Evolutionary conservation across 2,329 filamentous ascomycete genomes (phyloP), one percentile per base, ranked within the genome.

Genomic region (Didymella segeticola): DNA sequence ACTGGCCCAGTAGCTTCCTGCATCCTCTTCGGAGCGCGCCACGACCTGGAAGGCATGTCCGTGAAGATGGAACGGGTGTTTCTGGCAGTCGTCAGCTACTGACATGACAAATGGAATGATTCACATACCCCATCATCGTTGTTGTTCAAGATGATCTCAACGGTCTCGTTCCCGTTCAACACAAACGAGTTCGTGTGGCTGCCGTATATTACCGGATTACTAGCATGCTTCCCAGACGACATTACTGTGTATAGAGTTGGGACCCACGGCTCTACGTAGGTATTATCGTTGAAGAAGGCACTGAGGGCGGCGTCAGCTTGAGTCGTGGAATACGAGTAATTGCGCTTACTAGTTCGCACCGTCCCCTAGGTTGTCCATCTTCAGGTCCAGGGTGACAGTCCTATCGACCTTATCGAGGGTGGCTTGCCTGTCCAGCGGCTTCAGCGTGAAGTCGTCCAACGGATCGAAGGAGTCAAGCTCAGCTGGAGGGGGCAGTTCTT

Each of bases 231-330:
- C 20, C 78, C 76, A 45, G 83, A 82, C 5, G 83, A 85, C 12
- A 95, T 78, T 1, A 82, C 90, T 0, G 88, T 90, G 78, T 91
- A 95, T 0, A 96, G 80, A 0, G 87, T 86, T 0, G 91, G 91
- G 0, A 95, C 90, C 70, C 89, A 89, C 39, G 89, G 90, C 0
- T 75, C 50, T 2, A 83, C 82, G 72, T 92, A 96, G 25, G 89
- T 90, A 59, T 89, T 84, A 72, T 89, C 86, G 78, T 93, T 92
- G 72, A 80, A 78, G 63, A 78, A 79, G 12, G 78, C 77, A 53
- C 73, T 76, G n/a, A 1, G 36, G n/a, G 12, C 2, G 17, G 19
- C 14, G 4, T 25, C 29, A 43, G 10, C 45, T 52, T 43, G 29
- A 11, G 4, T 8, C 8, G 19, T 5, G 15, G 14, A 8, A n/a